Evolutionary conservation across 371 early-diverging fungal species (phyloP).

Genomic region (Apophysomyces variabilis): DNA sequence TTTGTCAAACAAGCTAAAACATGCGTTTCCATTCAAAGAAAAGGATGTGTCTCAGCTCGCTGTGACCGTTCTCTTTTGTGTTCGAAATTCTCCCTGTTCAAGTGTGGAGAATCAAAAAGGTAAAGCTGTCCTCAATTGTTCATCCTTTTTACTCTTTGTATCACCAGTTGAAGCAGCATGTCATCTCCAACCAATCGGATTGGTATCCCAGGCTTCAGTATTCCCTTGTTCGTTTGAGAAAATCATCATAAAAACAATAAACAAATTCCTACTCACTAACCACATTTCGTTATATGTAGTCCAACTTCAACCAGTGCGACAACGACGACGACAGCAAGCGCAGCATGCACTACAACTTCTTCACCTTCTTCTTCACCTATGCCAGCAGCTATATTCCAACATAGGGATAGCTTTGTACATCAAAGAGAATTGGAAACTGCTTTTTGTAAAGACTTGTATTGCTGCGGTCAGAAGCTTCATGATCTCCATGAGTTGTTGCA

Average conservation of each 20-base stretch:
- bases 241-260: background rate
- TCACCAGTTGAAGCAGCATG: background rate
- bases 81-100: background rate
- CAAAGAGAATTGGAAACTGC: conserved; percentile 82
- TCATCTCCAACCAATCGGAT: conserved; percentile 10
- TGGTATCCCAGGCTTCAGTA: conserved; percentile 2
- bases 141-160: background rate
- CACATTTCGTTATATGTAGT: background rate
- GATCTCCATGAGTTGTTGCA: conserved; percentile 91
- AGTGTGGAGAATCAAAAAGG: too few relatives aligned
- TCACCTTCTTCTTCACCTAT: background rate
- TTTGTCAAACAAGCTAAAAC: too few relatives aligned
- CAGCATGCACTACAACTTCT: background rate
- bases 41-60: background rate
- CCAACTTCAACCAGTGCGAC: background rate
- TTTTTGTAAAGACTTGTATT: conserved; percentile 89
- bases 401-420: conserved; percentile 67
- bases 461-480: conserved; percentile 84
- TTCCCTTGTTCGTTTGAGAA: background rate
- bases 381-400: conserved; percentile 35
- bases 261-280: background rate
- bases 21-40: background rate
- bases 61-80: conserved; percentile 1
- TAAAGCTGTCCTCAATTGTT: background rate
- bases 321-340: too few relatives aligned